phyloP scores from a whole-genome alignment of 1,284 basidiomycete genomes.

The Leccinum variabile region DNA sequence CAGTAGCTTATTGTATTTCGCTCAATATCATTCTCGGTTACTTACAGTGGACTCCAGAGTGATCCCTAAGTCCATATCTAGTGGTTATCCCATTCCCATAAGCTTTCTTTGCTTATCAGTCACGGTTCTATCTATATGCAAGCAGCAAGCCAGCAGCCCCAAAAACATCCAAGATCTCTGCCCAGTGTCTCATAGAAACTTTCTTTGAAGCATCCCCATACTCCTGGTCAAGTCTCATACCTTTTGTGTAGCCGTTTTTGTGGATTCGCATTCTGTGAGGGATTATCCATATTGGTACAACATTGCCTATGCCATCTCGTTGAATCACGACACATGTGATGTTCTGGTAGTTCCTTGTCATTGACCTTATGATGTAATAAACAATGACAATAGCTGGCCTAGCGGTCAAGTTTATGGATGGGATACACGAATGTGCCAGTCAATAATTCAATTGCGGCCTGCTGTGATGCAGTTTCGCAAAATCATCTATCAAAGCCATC shows the following conservation, averaged over 20 bases:
- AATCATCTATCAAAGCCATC: neutral
- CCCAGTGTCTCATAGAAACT: neutral
- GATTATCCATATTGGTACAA: neutral
- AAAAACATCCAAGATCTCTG: neutral
- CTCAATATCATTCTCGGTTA: too few species aligned
- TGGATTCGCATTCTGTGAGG: neutral
- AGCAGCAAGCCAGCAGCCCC: neutral
- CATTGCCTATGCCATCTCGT: neutral
- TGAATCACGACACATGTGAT: neutral
- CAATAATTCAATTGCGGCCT: neutral
- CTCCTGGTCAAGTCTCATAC: neutral
- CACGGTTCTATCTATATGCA: neutral
- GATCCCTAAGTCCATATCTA: too few species aligned
- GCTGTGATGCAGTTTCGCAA: neutral
- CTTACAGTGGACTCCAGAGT: too few species aligned
- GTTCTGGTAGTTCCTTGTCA: neutral
- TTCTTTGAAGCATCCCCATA: neutral
- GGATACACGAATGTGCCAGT: neutral
- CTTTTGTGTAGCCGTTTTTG: neutral
- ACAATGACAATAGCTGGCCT: neutral
- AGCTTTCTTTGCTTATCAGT: too few species aligned
- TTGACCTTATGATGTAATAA: neutral
- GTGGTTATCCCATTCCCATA: too few species aligned
- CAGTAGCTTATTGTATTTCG: too few species aligned
- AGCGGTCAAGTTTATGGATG: neutral